A percentile compares a stretch with the other conserved stretches of the same genome.
Evolutionary conservation across 2,329 filamentous ascomycete species (phyloP).

Genomic region (Aspergillus pseudoterreus): DNA sequence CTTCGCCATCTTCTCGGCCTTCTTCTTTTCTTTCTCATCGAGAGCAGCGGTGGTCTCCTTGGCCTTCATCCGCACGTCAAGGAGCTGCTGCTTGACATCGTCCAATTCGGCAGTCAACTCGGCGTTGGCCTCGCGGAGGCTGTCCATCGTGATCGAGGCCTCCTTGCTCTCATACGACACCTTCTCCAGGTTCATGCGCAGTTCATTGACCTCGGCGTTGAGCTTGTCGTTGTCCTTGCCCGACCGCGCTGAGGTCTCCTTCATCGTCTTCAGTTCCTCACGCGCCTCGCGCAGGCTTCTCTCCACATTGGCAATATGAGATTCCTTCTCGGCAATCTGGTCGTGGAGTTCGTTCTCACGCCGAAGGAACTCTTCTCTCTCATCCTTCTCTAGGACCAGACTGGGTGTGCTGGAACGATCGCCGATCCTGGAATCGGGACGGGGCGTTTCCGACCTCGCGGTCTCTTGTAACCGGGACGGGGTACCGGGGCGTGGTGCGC

Average conservation of each 20-base stretch:
- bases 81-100: slow-evolving; percentile 90
- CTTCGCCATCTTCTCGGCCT: slow-evolving; percentile 98
- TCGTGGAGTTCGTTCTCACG: slow-evolving; percentile 97
- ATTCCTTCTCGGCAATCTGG: slow-evolving; percentile 89
- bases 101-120: slow-evolving; percentile 91
- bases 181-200: slow-evolving; percentile 95
- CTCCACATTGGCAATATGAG: slow-evolving; percentile 72
- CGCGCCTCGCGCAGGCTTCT: slow-evolving; percentile 76
- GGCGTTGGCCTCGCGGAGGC: slow-evolving; percentile 89
- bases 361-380: slow-evolving; percentile 90
- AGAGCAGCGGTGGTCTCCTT: slow-evolving; percentile 86
- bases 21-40: slow-evolving; percentile 97
- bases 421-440: slow-evolving; percentile 64
- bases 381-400: slow-evolving; percentile 87
- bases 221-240: slow-evolving; percentile 89
- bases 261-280: slow-evolving; percentile 79
- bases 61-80: slow-evolving; percentile 94
- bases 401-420: slow-evolving; percentile 86
- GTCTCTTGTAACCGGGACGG: slow-evolving; percentile 42
- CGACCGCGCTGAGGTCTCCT: slow-evolving; percentile 77
- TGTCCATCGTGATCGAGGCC: slow-evolving; percentile 95
- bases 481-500: slow-evolving; percentile 40
- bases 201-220: slow-evolving; percentile 79
- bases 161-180: slow-evolving; percentile 95
- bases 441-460: slow-evolving; percentile 55